Percentiles rank a stretch among this genome's conserved stretches.
These are phyloP conservation scores for Trichoderma brevicompactum DNA, from an alignment of 2,329 filamentous ascomycete species.

Conservation along the genomic window DNA sequence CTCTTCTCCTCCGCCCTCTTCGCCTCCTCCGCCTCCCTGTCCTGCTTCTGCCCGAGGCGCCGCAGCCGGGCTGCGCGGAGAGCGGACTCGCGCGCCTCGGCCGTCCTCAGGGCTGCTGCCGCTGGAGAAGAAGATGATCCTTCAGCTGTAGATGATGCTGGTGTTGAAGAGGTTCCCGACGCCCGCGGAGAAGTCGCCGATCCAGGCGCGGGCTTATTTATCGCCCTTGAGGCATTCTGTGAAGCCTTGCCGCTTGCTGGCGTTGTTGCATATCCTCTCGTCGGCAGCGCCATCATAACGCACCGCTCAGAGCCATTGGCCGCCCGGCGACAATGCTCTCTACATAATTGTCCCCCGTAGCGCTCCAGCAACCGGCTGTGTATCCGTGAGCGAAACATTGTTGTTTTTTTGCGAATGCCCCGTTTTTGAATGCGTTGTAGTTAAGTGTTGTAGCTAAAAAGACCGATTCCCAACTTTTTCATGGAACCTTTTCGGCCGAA, in stretches of 20 bases:
- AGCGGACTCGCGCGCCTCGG: conserved; percentile 34
- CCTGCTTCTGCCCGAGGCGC: conserved; percentile 31
- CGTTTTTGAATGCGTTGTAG: background rate
- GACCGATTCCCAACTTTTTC: no score
- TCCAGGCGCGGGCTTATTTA: background rate
- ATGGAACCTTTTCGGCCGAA: conserved; percentile 8
- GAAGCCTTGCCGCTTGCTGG: background rate
- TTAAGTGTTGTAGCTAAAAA: background rate
- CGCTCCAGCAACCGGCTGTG: background rate
- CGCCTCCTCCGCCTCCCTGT: conserved; percentile 32
- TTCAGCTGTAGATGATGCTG: background rate
- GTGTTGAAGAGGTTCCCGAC: background rate
- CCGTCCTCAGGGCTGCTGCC: conserved; percentile 31
- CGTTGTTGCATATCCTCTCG: background rate
- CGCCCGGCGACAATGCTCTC: background rate
- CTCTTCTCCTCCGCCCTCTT: conserved; percentile 34
- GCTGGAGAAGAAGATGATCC: no score
- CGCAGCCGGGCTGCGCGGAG: conserved; percentile 35
- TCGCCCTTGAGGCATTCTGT: background rate
- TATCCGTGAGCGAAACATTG: conserved; percentile 24
- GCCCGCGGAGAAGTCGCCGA: background rate
- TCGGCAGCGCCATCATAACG: background rate
- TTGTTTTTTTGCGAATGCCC: no score
- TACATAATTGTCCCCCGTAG: background rate
- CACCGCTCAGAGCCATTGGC: background rate